Conservation (phyloP, 371 early-diverging fungal species). For the Mucor irregularis region DNA sequence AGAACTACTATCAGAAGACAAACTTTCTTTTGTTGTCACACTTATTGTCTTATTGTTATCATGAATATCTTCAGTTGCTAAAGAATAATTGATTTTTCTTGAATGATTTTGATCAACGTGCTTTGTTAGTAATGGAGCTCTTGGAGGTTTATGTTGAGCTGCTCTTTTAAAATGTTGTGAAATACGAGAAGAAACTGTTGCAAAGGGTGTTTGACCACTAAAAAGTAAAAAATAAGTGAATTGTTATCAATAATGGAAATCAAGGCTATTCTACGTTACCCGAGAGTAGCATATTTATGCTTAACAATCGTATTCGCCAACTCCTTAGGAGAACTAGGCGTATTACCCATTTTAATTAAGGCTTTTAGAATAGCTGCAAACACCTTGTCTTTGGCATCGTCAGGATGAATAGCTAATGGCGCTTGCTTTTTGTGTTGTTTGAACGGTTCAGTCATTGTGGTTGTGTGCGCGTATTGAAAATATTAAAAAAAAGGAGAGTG, state of each 20-base stretch:
- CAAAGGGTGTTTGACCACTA: constrained; percentile 83
- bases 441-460: too few relatives aligned
- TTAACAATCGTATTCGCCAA: constrained; percentile 75
- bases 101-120: constrained; percentile 73
- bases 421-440: constrained; percentile 6
- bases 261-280: constrained; percentile 41
- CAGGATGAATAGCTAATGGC: constrained; percentile 58
- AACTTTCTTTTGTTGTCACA: too few relatives aligned
- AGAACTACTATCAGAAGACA: too few relatives aligned
- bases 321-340: constrained; percentile 81
- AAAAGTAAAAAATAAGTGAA: background rate
- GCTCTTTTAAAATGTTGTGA: constrained; percentile 84
- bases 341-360: constrained; percentile 69
- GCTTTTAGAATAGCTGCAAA: constrained; percentile 81
- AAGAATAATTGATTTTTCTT: constrained; percentile 76
- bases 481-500: too few relatives aligned
- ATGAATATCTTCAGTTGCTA: constrained; percentile 45
- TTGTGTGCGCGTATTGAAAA: too few relatives aligned
- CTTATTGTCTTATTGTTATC: too few relatives aligned
- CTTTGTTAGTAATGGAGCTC: constrained; percentile 71
- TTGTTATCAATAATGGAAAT: background rate
- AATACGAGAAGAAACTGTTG: constrained; percentile 83
- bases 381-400: constrained; percentile 81
- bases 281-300: constrained; percentile 72
- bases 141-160: constrained; percentile 70